Evolutionary conservation across 2,329 filamentous ascomycete species (phyloP), one percentile per base, ranked within the genome.

Genomic region (Neopestalotiopsis clavispora): DNA sequence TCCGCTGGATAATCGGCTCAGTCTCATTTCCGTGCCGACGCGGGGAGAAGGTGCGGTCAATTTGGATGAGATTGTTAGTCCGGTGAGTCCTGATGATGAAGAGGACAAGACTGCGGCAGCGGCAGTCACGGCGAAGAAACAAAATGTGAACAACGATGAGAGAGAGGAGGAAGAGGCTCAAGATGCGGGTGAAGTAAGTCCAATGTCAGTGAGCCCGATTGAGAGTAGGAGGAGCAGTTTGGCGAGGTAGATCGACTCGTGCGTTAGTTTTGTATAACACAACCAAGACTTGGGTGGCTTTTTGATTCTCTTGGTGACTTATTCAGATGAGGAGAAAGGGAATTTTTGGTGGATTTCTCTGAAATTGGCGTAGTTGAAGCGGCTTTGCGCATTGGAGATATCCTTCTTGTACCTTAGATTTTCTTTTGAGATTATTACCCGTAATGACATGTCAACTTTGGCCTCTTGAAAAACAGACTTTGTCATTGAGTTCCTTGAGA

Each of bases 151-250:
- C 4, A 4, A 38, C 34, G 30, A 28, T 28, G 62, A 28, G n/a
- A 14, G 34, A 14, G 34, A 60, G 4, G 32, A 40, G 3, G 34
- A 42, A 42, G 12, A 42, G 13, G 13, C 10, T 17, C 17, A 56
- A 17, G 20, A 66, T 20, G 13, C 42, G 59, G 38, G 62, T 20
- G n/a, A 59, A 28, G 52, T 66, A 10, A 68, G 67, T 42, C 56
- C 66, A 6, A 40, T 56, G 56, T 49, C 68, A 2, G 57, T 69
- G 3, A 69, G 65, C 59, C 68, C 66, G n/a, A 56, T 65, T 28
- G 68, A 69, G 66, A 68, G 68, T 30, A 56, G 68, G 32, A 66
- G 65, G 34, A 30, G 60, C 10, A 69, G 68, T 67, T 10, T 57
- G 59, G 20, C 30, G 30, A 20, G 32, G 14, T 34, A 57, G 10